Evolutionary conservation across 768 basidiomycete species (phyloP).

Genomic region (Clitopilus passeckerianus): DNA sequence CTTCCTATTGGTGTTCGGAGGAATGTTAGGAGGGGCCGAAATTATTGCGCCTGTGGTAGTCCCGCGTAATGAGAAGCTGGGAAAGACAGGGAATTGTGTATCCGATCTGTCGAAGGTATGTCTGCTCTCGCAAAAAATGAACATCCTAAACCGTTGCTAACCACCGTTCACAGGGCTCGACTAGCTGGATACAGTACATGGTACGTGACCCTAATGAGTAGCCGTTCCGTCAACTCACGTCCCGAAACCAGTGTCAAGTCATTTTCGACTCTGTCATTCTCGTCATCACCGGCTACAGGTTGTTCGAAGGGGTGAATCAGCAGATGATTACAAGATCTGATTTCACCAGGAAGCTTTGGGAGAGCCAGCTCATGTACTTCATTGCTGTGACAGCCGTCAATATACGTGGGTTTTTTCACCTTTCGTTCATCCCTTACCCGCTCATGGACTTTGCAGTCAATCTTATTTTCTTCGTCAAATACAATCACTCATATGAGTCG

Average conservation of each 20-base stretch:
- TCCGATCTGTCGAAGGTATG: slow-evolving; percentile 13
- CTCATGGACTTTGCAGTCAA: slow-evolving; percentile 7
- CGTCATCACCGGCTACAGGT: slow-evolving; percentile 11
- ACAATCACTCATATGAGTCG: slow-evolving; percentile 12
- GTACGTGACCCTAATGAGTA: not conserved
- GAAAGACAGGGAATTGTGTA: slow-evolving; percentile 11
- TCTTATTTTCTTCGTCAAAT: slow-evolving; percentile 15
- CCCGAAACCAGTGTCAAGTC: slow-evolving; percentile 10
- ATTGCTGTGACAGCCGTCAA: slow-evolving; percentile 13
- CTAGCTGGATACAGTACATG: slow-evolving; percentile 15
- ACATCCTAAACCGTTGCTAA: not conserved
- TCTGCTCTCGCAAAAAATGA: not conserved
- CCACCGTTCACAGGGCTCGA: slow-evolving; percentile 8
- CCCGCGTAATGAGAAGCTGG: slow-evolving; percentile 11
- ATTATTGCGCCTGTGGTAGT: slow-evolving; percentile 15
- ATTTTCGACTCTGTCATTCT: slow-evolving; percentile 14
- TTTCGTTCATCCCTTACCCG: not conserved
- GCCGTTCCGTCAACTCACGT: not conserved
- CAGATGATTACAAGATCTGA: slow-evolving; percentile 11
- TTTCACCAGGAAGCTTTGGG: slow-evolving; percentile 15
- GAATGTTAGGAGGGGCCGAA: slow-evolving; percentile 10
- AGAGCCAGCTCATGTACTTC: slow-evolving; percentile 16
- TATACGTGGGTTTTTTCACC: slow-evolving; percentile 7
- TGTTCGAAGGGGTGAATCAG: slow-evolving; percentile 12
- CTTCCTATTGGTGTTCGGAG: slow-evolving; percentile 13